Conservation (phyloP, 257 asterid species). For the Handroanthus guayacan region DNA sequence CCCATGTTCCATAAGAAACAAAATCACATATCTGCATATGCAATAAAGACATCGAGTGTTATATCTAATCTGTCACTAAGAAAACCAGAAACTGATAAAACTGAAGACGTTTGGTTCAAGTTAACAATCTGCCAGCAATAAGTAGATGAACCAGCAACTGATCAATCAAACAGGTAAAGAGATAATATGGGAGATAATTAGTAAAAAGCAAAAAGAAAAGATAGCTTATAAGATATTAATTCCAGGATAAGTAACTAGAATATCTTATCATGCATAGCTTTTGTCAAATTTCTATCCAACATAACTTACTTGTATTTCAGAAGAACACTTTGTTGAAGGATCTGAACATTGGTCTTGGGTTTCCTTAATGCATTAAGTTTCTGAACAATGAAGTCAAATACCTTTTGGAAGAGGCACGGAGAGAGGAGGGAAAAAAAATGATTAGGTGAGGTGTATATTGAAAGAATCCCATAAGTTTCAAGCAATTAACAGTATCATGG, state of each 20-base stretch:
- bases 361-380: slow-evolving; percentile 93
- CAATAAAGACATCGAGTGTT: slow-evolving; percentile 25
- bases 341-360: slow-evolving; percentile 99
- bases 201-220: background rate
- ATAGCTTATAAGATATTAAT: background rate
- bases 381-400: slow-evolving; percentile 90
- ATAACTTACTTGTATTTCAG: slow-evolving; percentile 90
- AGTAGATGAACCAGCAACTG: slow-evolving; percentile 5
- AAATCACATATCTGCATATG: slow-evolving; percentile 74
- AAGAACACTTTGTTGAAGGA: slow-evolving; percentile 98
- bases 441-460: slow-evolving; percentile 29
- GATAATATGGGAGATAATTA: slow-evolving; percentile 4
- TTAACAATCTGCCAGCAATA: slow-evolving; percentile 15
- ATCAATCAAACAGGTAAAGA: slow-evolving; percentile 13
- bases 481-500: slow-evolving; percentile 28
- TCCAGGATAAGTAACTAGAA: background rate
- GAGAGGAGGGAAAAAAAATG: slow-evolving; percentile 35
- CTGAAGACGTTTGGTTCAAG: slow-evolving; percentile 3
- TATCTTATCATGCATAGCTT: slow-evolving; percentile 6
- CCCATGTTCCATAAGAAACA: slow-evolving; percentile 93
- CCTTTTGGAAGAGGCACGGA: slow-evolving; percentile 56
- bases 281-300: slow-evolving; percentile 24
- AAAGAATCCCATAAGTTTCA: slow-evolving; percentile 14
- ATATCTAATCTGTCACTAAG: background rate
- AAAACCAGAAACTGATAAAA: slow-evolving; percentile 28